phyloP scores from a whole-genome alignment of 768 basidiomycete genomes.

The Trametes gibbosa region DNA sequence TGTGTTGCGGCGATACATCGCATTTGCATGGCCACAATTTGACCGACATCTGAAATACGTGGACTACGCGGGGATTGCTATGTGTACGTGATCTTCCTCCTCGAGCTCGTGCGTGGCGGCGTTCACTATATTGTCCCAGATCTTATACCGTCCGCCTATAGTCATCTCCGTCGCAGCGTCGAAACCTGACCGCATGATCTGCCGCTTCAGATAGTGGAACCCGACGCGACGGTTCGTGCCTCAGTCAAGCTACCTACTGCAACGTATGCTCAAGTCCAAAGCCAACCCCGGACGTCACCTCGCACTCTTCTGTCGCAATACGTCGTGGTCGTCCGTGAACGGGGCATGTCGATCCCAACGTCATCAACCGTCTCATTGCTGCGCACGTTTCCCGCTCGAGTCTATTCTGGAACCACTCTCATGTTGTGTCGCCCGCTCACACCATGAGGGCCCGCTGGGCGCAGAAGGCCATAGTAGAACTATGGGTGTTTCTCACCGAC shows the following conservation, averaged over 20 bases:
- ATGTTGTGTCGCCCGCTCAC: background rate
- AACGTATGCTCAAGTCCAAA: background rate
- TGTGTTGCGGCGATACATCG: background rate
- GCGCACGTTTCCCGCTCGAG: background rate
- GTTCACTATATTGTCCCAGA: background rate
- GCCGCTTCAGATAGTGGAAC: background rate
- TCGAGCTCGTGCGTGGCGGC: background rate
- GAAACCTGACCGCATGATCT: background rate
- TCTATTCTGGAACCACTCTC: constrained; percentile 7
- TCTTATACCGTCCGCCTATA: background rate
- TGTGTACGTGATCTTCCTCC: background rate
- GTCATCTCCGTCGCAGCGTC: constrained; percentile 4
- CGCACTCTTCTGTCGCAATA: background rate
- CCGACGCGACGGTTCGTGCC: background rate
- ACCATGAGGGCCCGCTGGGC: background rate
- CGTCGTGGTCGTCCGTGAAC: background rate
- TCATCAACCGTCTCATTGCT: background rate
- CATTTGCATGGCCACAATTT: background rate
- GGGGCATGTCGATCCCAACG: background rate
- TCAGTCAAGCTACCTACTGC: background rate
- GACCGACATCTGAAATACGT: background rate
- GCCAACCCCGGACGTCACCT: constrained; percentile 4
- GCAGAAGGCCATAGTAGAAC: background rate
- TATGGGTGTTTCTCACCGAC: background rate
- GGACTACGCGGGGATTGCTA: background rate